A percentile compares a stretch with the other conserved stretches of the same genome.
Conservation (phyloP, 345 rosid genomes). For the Ceriops zippeliana region DNA sequence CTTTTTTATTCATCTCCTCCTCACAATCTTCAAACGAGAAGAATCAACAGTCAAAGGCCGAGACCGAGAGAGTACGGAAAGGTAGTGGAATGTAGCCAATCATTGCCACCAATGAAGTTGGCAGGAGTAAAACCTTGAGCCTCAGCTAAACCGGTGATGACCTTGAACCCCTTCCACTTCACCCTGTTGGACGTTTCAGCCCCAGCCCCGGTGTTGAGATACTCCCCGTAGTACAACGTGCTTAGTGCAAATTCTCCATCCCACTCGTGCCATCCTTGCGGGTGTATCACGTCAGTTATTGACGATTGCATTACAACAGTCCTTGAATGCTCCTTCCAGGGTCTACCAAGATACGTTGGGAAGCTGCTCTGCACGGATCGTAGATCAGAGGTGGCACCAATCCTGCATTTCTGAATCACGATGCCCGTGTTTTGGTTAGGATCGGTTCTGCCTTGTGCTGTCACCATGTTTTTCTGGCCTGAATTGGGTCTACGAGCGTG, state of each 20-base stretch:
- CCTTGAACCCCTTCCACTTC: slow-evolving; percentile 63
- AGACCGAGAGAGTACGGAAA: slow-evolving; percentile 79
- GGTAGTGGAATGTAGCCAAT: slow-evolving; percentile 69
- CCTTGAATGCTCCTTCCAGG: slow-evolving; percentile 89
- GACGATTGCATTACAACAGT: slow-evolving; percentile 77
- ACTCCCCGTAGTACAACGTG: slow-evolving; percentile 71
- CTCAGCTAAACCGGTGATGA: slow-evolving; percentile 50
- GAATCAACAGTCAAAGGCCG: slow-evolving; percentile 26
- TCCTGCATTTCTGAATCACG: slow-evolving; percentile 77
- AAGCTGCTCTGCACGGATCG: slow-evolving; percentile 41
- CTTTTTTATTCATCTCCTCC: too few relatives aligned
- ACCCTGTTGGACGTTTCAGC: slow-evolving; percentile 70
- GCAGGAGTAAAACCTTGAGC: slow-evolving; percentile 53
- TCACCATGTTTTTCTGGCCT: slow-evolving; percentile 94
- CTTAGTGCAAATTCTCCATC: slow-evolving; percentile 53
- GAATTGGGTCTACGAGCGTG: slow-evolving; percentile 78
- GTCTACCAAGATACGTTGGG: slow-evolving; percentile 80
- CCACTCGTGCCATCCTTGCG: slow-evolving; percentile 88
- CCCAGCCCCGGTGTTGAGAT: slow-evolving; percentile 66
- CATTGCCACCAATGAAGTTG: slow-evolving; percentile 56
- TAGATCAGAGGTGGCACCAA: slow-evolving; percentile 75
- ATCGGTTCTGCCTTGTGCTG: slow-evolving; percentile 85
- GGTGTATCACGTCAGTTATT: slow-evolving; percentile 56
- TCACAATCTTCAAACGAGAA: neutral
- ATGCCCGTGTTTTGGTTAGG: slow-evolving; percentile 94